Base-by-base conservation (phyloP, 1,284 basidiomycete genomes). In the Quambalaria eucalypti region DNA sequence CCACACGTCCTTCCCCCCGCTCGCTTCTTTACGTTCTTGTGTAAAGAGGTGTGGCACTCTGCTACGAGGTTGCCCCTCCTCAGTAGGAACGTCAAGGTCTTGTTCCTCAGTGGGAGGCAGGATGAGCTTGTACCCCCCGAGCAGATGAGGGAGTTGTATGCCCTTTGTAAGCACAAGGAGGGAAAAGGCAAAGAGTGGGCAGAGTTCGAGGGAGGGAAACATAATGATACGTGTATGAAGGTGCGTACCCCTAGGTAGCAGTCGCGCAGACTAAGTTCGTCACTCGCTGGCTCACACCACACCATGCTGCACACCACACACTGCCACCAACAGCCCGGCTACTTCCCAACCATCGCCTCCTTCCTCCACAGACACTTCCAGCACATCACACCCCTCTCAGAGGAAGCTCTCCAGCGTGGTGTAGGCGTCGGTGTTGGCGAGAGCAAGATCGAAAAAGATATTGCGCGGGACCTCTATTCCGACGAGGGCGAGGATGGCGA, bases 71-170 rank as follows among this genome's bases (percentile, higher is more conserved):
- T 46, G 21, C 21, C 42, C 4, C 42, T 12, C 12, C 21, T 46
- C 4, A 21, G 25, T 26, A 21, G 14, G 25, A 26, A 26, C 2
- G 25, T 46, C 42, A 46, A 46, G 0, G 84, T 92, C n/a, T 80
- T 97, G 25, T 86, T 96, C 81, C 78, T 97, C 19, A 87, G 77
- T 0, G 92, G 92, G 3, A 75, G 78, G 48, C 78, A 77, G 51
- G 93, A 97, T 70, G 86, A 90, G 68, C 81, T 97, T 12, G 88
- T 97, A 0, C 90, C 90, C 1, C 83, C 81, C 9, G 78, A 81
- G 52, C 90, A 96, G 66, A 96, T 97, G 91, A 79, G 80, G 21
- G 80, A 81, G 1, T 79, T 96, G 1, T 87, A 84, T 81, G 81
- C 83, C 59, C 78, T 84, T 6, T 78, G 76, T 54, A 36, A 52